Evolutionary conservation across 73 alveolate species (phyloP).

Genomic region (Paramecium pentaurelia): DNA sequence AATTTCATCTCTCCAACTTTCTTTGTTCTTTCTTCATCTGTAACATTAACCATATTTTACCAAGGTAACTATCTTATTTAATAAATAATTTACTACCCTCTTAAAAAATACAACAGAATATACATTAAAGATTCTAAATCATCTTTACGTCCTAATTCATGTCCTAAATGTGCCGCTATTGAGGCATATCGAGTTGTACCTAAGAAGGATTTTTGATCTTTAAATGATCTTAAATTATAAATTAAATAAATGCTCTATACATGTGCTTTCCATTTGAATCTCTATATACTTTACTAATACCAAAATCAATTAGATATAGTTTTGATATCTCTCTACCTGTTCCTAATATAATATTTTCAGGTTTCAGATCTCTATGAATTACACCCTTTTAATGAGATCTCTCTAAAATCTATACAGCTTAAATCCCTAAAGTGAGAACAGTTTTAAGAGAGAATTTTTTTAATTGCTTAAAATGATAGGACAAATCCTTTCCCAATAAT

Average conservation of each 20-base stretch:
- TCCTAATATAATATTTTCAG: constrained; percentile 58
- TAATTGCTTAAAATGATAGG: constrained; percentile 47
- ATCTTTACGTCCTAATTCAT: constrained; percentile 66
- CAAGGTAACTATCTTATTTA: constrained; percentile 55
- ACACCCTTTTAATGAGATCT: constrained; percentile 48
- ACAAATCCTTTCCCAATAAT: constrained; percentile 54
- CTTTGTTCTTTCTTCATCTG: constrained; percentile 54
- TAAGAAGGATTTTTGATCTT: constrained; percentile 55
- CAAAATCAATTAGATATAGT: constrained; percentile 49
- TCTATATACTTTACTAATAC: constrained; percentile 47
- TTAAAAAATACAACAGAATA: constrained; percentile 58
- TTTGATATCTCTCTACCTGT: constrained; percentile 35
- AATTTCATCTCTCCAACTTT: constrained; percentile 57
- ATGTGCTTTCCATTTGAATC: constrained; percentile 54
- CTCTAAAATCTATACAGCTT: constrained; percentile 29
- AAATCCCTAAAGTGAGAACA: constrained; percentile 15
- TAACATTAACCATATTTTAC: constrained; percentile 59
- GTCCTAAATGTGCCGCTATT: constrained; percentile 64
- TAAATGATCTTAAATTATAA: constrained; percentile 27
- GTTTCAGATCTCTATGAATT: constrained; percentile 59
- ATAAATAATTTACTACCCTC: constrained; percentile 59
- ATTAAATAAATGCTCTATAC: background rate
- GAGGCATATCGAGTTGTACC: constrained; percentile 74
- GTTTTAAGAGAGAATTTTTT: constrained; percentile 56
- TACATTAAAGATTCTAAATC: constrained; percentile 70